These are phyloP conservation scores for Phytophthora sp. DNA, from an alignment of 352 stramenopile species.

Conservation along the genomic window DNA sequence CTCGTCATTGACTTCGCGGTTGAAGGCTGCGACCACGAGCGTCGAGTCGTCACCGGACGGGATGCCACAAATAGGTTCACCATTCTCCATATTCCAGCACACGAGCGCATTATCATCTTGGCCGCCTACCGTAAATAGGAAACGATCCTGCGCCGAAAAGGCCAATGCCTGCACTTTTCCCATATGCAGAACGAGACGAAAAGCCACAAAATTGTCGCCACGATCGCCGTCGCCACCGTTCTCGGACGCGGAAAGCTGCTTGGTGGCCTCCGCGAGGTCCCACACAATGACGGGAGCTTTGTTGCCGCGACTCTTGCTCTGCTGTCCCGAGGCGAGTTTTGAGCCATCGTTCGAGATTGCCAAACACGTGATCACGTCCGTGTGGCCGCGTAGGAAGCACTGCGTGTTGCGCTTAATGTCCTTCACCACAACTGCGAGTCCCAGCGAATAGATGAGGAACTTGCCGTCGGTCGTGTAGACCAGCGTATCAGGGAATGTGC, in stretches of 20 bases:
- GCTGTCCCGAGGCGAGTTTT: conserved; percentile 90
- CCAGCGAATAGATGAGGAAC: conserved; percentile 88
- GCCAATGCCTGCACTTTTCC: conserved; percentile 93
- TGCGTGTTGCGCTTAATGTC: conserved; percentile 78
- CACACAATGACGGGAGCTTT: conserved; percentile 95
- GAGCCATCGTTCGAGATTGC: conserved; percentile 91
- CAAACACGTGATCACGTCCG: conserved; percentile 93
- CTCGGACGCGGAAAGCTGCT: conserved; percentile 62
- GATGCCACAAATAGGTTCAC: conserved; percentile 92
- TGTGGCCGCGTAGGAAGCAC: conserved; percentile 93
- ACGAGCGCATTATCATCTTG: conserved; percentile 98
- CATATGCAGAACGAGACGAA: conserved; percentile 95
- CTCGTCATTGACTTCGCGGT: conserved; percentile 87
- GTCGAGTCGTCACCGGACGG: conserved; percentile 93
- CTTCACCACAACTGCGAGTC: conserved; percentile 84
- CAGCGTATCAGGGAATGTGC: conserved; percentile 69
- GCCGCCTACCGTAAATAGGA: conserved; percentile 93
- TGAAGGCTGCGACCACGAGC: conserved; percentile 88
- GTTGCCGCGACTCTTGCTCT: conserved; percentile 93
- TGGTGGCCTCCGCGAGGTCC: conserved; percentile 91
- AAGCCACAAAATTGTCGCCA: conserved; percentile 65
- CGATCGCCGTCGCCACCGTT: conserved; percentile 56
- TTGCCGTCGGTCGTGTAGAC: conserved; percentile 84
- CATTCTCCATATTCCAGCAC: conserved; percentile 93
- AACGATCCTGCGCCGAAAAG: conserved; percentile 90